These are phyloP conservation scores for Parsonsia alboflavescens DNA, from an alignment of 257 asterid genomes.

Conservation along the genomic window DNA sequence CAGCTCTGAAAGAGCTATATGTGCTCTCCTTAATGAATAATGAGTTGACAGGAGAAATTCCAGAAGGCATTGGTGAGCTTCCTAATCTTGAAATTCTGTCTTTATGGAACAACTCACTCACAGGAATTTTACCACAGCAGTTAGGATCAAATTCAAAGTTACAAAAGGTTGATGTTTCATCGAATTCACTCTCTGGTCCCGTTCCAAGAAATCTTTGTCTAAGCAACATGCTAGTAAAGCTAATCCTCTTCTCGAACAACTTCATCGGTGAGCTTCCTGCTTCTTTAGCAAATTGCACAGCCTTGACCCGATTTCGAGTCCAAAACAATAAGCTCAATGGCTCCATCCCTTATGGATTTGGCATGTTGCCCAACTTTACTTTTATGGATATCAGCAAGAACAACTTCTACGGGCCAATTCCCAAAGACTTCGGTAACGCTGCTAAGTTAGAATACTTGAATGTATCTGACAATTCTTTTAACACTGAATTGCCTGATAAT, in stretches of 20 bases:
- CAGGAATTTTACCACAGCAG: constrained; percentile 63
- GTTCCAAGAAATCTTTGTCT: constrained; percentile 73
- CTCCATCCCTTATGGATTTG: constrained; percentile 74
- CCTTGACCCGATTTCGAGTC: constrained; percentile 52
- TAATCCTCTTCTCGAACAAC: constrained; percentile 67
- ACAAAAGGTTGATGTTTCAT: constrained; percentile 66
- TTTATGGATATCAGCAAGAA: constrained; percentile 69
- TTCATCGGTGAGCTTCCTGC: constrained; percentile 62
- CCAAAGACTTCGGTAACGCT: constrained; percentile 65
- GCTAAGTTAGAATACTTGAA: constrained; percentile 46
- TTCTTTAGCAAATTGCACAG: constrained; percentile 55
- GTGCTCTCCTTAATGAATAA: constrained; percentile 57
- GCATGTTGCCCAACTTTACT: constrained; percentile 55
- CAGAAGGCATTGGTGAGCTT: constrained; percentile 62
- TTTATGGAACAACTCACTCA: constrained; percentile 78
- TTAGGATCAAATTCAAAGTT: constrained; percentile 68
- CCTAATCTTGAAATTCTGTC: constrained; percentile 50
- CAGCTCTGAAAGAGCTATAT: constrained; percentile 38
- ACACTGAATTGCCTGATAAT: constrained; percentile 46
- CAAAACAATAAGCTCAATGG: constrained; percentile 77
- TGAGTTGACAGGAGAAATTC: constrained; percentile 63
- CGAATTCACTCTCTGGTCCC: constrained; percentile 64
- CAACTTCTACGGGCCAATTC: constrained; percentile 56
- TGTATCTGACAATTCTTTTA: constrained; percentile 54
- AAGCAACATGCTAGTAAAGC: constrained; percentile 40